Percentiles rank a stretch among this genome's conserved stretches.
phyloP scores from a whole-genome alignment of 345 rosid species.

The Bretschneidera sinensis region DNA sequence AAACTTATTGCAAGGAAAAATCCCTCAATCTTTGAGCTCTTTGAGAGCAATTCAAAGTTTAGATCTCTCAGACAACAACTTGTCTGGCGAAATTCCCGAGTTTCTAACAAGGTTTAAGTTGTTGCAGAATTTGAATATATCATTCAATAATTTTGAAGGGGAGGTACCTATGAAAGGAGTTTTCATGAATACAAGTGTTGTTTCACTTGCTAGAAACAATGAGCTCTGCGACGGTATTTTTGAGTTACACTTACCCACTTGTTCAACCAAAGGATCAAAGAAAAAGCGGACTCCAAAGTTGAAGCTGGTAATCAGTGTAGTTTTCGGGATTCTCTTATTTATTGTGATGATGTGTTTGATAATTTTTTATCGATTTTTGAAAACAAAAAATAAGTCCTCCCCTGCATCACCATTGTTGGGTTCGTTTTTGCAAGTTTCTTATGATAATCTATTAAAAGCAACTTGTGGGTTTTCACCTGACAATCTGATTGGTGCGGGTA shows the following conservation, averaged over 20 bases:
- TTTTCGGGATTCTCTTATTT: neutral
- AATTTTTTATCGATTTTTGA: neutral
- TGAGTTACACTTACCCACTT: conserved; percentile 3
- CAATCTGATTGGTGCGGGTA: conserved; percentile 26
- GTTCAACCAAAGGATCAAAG: neutral
- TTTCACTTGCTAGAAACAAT: conserved; percentile 13
- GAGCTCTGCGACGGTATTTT: conserved; percentile 18
- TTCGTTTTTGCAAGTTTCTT: conserved; percentile 9
- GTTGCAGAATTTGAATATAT: conserved; percentile 15
- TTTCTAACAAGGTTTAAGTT: conserved; percentile 4
- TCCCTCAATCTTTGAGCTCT: conserved; percentile 14
- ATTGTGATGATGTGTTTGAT: neutral
- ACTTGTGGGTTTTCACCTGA: conserved; percentile 16
- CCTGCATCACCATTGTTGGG: neutral
- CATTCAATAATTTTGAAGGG: conserved; percentile 18
- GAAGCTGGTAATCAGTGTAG: neutral
- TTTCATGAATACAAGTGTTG: conserved; percentile 13
- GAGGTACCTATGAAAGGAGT: conserved; percentile 17
- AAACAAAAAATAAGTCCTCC: neutral
- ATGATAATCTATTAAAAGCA: conserved; percentile 8
- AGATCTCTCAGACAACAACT: conserved; percentile 21
- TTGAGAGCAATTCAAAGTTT: conserved; percentile 19
- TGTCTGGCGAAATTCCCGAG: conserved; percentile 19
- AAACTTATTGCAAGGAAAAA: conserved; percentile 16
- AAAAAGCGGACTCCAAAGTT: neutral